Evolutionary conservation across 2,329 filamentous ascomycete species (phyloP), one percentile per base, ranked within the genome.

Genomic region (Alternaria dauci): DNA sequence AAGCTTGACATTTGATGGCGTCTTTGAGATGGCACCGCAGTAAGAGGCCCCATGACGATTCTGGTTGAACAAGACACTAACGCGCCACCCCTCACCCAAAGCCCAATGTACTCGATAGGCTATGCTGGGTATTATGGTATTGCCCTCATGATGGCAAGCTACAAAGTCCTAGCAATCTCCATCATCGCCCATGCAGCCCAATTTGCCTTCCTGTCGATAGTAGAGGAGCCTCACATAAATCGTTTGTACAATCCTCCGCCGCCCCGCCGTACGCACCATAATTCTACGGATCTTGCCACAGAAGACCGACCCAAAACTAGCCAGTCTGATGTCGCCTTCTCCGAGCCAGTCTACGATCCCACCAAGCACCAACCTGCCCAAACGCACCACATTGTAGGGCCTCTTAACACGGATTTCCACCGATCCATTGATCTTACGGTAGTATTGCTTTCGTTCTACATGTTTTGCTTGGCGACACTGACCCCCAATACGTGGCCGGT

Each of bases 91-190:
- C 28, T n/a, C 53, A 25, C 23, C 25, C 23, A 53, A 36, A 60
- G 58, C 52, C 62, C 64, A 18, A 67, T 67, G 66, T 68, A 68
- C 46, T 68, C 66, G 6, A 52, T 68, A 73, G 95, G 95, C 39
- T 99, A 99, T 79, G 93, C 93, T 53, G 95, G 95, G 47, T 99
- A 96, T 82, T 99, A 99, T 78, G 95, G 95, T 70, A 97, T 98
- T 75, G 97, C 94, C 61, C 90, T 97, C 82, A 96, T 99, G 90
- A 94, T 93, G 47, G 94, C 94, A 63, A 99, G 95, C 84, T 98
- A 98, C 81, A 93, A 94, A 74, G 94, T 99, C 59, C 86, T 99
- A 51, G 94, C 96, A 84, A 97, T 98, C 78, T 98, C 95, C 58
- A 94, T 99, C 73, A 81, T 96, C 73, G 95, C 94, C 62, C 95